Evolutionary conservation across 495 filamentous ascomycete genomes (phyloP).

Genomic region (Penicillium angulare): DNA sequence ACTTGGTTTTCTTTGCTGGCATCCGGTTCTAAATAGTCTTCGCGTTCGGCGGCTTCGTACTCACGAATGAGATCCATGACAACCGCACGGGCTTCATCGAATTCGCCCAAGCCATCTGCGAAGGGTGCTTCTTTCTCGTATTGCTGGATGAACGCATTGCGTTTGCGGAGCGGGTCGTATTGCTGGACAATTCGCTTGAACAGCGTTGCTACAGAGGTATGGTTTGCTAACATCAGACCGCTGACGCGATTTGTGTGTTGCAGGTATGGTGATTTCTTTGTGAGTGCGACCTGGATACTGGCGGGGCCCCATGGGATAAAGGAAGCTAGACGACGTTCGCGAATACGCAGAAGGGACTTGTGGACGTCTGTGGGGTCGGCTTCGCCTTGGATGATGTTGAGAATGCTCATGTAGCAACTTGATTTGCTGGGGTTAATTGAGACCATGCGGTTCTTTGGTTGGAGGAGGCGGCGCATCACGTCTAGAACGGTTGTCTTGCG

Average conservation of each 20-base stretch:
- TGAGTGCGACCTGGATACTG: constrained; percentile 94
- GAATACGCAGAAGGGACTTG: constrained; percentile 94
- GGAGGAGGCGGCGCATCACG: constrained; percentile 92
- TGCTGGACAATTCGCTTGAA: constrained; percentile 90
- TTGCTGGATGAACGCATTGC: constrained; percentile 91
- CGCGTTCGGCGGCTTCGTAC: constrained; percentile 92
- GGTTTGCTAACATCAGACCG: constrained; percentile 96
- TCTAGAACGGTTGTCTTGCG: constrained; percentile 97
- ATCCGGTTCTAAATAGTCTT: constrained; percentile 78
- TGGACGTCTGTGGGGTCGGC: constrained; percentile 96
- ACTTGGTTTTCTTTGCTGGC: constrained; percentile 50
- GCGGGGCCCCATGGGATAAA: constrained; percentile 99
- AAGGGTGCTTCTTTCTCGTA: constrained; percentile 96
- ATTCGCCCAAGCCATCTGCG: constrained; percentile 84
- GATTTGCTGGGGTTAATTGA: constrained; percentile 92
- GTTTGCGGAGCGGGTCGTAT: constrained; percentile 89
- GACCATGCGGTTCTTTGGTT: constrained; percentile 99
- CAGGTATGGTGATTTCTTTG: constrained; percentile 93
- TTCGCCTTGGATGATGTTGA: constrained; percentile 98
- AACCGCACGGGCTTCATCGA: constrained; percentile 89
- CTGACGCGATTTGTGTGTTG: constrained; percentile 85
- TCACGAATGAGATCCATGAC: constrained; percentile 85
- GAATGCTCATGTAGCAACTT: constrained; percentile 97
- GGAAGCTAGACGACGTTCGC: constrained; percentile 87
- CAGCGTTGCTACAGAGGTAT: constrained; percentile 94